Evolutionary conservation across 345 rosid genomes (phyloP), one percentile per base, ranked within the genome.

Genomic region (Noccaea caerulescens): DNA sequence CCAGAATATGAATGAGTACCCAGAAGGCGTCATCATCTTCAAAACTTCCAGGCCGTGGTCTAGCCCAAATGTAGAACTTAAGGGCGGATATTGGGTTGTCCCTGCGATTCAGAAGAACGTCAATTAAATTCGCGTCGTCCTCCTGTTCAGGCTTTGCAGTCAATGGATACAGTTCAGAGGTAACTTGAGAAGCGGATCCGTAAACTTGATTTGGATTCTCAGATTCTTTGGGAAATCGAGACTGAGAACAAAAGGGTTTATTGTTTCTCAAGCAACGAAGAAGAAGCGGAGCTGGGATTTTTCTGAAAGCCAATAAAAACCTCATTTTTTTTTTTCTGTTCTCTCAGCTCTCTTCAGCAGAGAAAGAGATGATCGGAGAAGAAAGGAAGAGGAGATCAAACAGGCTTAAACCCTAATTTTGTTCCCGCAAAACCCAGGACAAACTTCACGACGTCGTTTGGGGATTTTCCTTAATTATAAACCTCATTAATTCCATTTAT

Each of bases 1-100:
- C 80, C 71, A 88, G 75, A 65, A 91, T 75, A 79, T 87, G 92
- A 77, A 91, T 79, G 72, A 88, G 64, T 54, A 85, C 73, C 57
- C 87, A 84, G 9, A 87, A 76, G 41, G 73, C 54, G 60, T 83
- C 87, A 2, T 78, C 42, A 50, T 78, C 75, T 65, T 51, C 67
- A 34, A 78, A 56, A 33, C 82, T 77, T 8, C 81, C 86, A 4
- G 78, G 76, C 75, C 62, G 66, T 45, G 72, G 57, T 51, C 69
- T 77, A 16, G 65, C 78, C 64, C 63, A 38, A 6, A 42, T 50
- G 72, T 75, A 91, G 81, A 79, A 83, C 66, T 52, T 50, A 51
- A 83, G 66, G 59, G 95, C 92, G 9, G 81, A 72, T 16, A 45
- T 5, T 2, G 95, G 88, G 43, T 80, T 66, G 43, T 66, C 60